Evolutionary conservation across 306 rosid species (phyloP), one percentile per base, ranked within the genome.

Genomic region (Canavalia ensiformis): DNA sequence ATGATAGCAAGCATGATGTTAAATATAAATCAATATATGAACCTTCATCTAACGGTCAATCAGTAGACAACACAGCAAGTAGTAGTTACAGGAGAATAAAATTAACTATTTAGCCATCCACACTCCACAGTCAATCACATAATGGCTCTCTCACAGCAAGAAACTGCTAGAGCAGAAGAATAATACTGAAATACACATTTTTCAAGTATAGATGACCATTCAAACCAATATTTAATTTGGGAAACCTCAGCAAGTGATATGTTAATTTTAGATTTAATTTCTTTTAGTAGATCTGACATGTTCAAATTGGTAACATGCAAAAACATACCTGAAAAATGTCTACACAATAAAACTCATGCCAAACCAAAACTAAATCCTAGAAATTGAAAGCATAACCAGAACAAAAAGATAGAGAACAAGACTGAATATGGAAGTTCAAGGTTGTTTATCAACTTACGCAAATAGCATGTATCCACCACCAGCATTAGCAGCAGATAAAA

Each of bases 381-480:
- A 28, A 28, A 62, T 31, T 28, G 65, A 58, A 41, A 66, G 79
- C 81, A 69, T 35, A 45, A n/a, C 34, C 33, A 76, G 52, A 76
- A 78, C 73, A 63, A 58, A 30, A 54, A 81, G 30, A 54, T 11
- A 55, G 18, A 55, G 18, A 13, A 44, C 76, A 33, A 57, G 30
- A 60, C 42, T 46, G 82, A n/a, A 73, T 29, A 63, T 4, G 65
- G 35, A 45, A 60, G 47, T 84, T 72, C 49, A 44, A 52, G 52
- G 57, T 41, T 12, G 70, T 42, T 71, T 29, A 70, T 13, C 76
- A 42, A 87, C 97, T 81, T 88, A 93, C 99, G 90, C 97, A 88
- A 91, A 91, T 78, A 86, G 91, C 92, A 87, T 82, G 91, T 93
- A 93, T 68, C 99, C 98, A 30, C 92, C 86, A 49, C 97, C 94